Base-by-base conservation (phyloP, 768 basidiomycete species). In the Pleurotus tuoliensis region DNA sequence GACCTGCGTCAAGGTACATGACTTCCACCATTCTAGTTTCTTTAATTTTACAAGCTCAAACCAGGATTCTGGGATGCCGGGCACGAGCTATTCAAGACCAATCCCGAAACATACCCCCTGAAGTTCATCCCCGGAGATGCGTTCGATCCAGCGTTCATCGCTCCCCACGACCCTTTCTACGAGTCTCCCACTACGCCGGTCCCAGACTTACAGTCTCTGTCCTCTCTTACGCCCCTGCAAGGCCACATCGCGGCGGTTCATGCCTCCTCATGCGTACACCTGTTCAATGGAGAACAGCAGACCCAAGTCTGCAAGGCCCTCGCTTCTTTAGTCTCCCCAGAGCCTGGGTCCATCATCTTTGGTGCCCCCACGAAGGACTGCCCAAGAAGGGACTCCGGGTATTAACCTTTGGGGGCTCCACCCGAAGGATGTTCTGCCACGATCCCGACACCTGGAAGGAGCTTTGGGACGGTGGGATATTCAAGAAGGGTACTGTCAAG, bases 41-140 rank as follows among this genome's bases (percentile, higher is more conserved):
- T 22, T 22, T 53, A 8, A 15, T 5, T 6, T n/a, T n/a, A 24
- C 13, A 53, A 8, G 11, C 6, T 6, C 24, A 5, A 18, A 27
- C 15, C 55, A 86, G 85, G 70, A 8, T 82, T 83, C 59, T 87
- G 84, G 85, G 73, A 81, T 4, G 71, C 79, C 3, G 86, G 86
- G 1, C 84, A 88, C 59, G 71, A 79, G 43, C 71, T 88, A 13
- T 89, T 86, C 69, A 75, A 66, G 49, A 75, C 79, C 3, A 81
- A 73, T 0, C 76, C 78, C 0, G 69, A 76, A 39, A 73, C 76
- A 0, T 87, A 83, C 66, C 80, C 82, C 1, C 81, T 74, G 0
- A 65, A 71, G 0, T 88, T 88, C 63, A 53, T 88, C 13, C 67
- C 73, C 11, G 87, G 86, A 0, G 77, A 88, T 58, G 73, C 67